A percentile compares a stretch with the other conserved stretches of the same genome.
Evolutionary conservation across 345 rosid genomes (phyloP).

Genomic region (Eucalyptus curtisii): DNA sequence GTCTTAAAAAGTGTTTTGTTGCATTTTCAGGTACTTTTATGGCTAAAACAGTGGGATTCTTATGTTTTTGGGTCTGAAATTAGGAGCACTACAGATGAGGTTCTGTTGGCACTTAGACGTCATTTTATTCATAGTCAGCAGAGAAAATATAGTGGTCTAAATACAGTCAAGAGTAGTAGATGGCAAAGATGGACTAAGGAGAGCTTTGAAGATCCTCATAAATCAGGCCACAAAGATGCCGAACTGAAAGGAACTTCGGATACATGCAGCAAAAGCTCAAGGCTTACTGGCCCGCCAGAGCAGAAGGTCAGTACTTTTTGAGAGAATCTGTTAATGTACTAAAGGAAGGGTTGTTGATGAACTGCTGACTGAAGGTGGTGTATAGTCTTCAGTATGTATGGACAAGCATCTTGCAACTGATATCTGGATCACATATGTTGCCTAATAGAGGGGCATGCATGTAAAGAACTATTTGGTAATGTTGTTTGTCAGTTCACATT

Average conservation of each 20-base stretch:
- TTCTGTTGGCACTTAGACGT: slow-evolving; percentile 72
- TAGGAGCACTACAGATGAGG: slow-evolving; percentile 83
- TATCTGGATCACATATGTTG: neutral
- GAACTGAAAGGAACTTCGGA: slow-evolving; percentile 28
- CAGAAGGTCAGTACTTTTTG: slow-evolving; percentile 45
- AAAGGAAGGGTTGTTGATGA: neutral
- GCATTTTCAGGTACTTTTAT: slow-evolving; percentile 61
- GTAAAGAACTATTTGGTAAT: neutral
- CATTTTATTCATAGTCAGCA: slow-evolving; percentile 62
- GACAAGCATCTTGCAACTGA: neutral
- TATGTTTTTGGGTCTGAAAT: slow-evolving; percentile 95
- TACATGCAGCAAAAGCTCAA: slow-evolving; percentile 33
- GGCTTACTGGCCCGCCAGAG: slow-evolving; percentile 62
- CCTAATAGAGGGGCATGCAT: neutral
- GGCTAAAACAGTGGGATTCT: slow-evolving; percentile 99
- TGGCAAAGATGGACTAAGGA: slow-evolving; percentile 37
- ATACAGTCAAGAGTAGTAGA: slow-evolving; percentile 30
- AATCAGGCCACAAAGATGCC: slow-evolving; percentile 14
- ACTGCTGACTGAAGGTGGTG: neutral
- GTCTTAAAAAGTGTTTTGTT: neutral
- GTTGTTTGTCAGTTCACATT: neutral
- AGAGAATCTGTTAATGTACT: neutral
- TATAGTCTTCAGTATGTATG: neutral
- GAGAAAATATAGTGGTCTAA: slow-evolving; percentile 31
- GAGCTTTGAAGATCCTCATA: slow-evolving; percentile 19